Percentiles rank a stretch among this genome's conserved stretches.
Conservation (phyloP, 2,329 filamentous ascomycete genomes). For the Claviceps humidiphila region DNA sequence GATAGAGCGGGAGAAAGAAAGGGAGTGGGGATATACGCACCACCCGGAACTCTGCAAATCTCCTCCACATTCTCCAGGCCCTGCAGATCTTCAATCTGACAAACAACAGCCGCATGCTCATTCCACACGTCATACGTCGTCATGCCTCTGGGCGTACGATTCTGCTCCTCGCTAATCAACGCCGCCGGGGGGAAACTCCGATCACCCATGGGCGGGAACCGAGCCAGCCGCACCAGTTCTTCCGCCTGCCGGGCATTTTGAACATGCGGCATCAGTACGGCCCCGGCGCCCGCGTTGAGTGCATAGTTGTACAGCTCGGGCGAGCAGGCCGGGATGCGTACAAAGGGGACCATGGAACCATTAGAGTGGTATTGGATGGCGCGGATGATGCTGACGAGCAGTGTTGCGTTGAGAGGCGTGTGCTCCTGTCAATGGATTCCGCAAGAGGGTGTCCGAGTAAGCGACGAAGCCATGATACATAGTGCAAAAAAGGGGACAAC, state of each 20-base stretch:
- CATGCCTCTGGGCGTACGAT: background rate
- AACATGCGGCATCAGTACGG: constrained; percentile 4
- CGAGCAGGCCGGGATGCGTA: constrained; percentile 1
- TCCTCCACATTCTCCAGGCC: constrained; percentile 4
- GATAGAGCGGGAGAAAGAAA: background rate
- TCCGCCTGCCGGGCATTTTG: constrained; percentile 3
- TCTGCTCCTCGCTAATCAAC: background rate
- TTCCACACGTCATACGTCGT: constrained; percentile 3
- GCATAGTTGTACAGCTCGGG: constrained; percentile 3
- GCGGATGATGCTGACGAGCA: background rate
- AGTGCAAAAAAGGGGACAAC: no score
- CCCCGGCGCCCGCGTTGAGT: constrained; percentile 3
- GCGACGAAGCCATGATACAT: no score
- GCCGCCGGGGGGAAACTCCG: constrained; percentile 3
- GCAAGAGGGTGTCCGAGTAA: no score
- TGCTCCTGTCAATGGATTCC: constrained; percentile 1
- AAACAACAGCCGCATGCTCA: background rate
- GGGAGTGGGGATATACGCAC: background rate
- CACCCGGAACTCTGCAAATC: constrained; percentile 2
- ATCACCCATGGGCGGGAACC: constrained; percentile 2
- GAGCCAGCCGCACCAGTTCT: constrained; percentile 1
- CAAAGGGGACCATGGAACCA: constrained; percentile 4
- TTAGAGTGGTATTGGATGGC: constrained; percentile 2
- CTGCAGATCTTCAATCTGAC: constrained; percentile 4
- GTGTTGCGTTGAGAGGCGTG: constrained; percentile 1